These are phyloP conservation scores for Effrenium voratum DNA, from an alignment of 73 alveolate genomes.

Conservation along the genomic window DNA sequence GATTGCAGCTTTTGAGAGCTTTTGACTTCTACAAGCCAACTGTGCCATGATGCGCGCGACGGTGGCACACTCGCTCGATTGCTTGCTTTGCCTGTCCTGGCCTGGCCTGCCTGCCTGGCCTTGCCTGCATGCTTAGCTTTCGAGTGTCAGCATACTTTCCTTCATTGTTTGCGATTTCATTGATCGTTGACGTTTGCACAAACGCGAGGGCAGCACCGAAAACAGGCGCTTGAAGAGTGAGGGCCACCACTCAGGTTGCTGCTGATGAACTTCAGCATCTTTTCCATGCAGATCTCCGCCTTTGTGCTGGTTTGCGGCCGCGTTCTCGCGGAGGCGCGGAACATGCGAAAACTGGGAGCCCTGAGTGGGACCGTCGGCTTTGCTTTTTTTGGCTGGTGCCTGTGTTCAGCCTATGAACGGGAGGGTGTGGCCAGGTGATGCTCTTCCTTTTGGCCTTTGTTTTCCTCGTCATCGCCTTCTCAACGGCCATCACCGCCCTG, in stretches of 20 bases:
- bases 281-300: conserved; percentile 88
- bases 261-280: conserved; percentile 69
- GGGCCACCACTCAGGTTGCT: conserved; percentile 17
- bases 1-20: too few relatives aligned
- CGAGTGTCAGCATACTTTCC: too few relatives aligned
- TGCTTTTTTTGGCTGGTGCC: background rate
- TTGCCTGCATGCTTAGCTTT: too few relatives aligned
- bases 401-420: background rate
- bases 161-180: too few relatives aligned
- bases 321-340: conserved; percentile 54
- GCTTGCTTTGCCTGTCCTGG: too few relatives aligned
- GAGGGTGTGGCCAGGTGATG: background rate
- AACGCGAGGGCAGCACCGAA: too few relatives aligned
- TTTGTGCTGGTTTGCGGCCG: conserved; percentile 91
- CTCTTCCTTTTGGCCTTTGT: conserved; percentile 65
- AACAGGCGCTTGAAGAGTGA: too few relatives aligned
- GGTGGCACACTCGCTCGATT: too few relatives aligned
- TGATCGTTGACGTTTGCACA: too few relatives aligned
- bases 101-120: too few relatives aligned
- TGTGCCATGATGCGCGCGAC: too few relatives aligned
- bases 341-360: background rate
- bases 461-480: conserved; percentile 52
- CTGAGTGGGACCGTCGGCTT: background rate
- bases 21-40: too few relatives aligned
- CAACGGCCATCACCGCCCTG: conserved; percentile 83